These are phyloP conservation scores for Dissoconium aciculare DNA, from an alignment of 2,329 filamentous ascomycete species.

Conservation along the genomic window DNA sequence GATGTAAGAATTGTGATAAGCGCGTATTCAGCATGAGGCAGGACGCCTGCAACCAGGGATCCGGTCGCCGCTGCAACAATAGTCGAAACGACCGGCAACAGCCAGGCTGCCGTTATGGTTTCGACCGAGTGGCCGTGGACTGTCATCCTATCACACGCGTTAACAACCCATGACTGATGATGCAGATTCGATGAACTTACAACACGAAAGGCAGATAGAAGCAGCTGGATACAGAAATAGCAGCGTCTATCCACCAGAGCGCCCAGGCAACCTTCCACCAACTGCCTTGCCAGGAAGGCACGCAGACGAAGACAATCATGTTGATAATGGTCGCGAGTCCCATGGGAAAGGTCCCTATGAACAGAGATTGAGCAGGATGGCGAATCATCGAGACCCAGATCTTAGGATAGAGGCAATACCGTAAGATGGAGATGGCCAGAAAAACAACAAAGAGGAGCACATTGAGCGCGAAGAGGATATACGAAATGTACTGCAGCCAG, in stretches of 20 bases:
- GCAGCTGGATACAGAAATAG: conserved; percentile 27
- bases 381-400: conserved; percentile 52
- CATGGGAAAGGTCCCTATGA: conserved; percentile 36
- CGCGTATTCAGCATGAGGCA: conserved; percentile 40
- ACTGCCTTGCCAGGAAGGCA: conserved; percentile 27
- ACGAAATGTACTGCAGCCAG: conserved; percentile 46
- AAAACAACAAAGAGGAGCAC: conserved; percentile 33
- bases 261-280: conserved; percentile 33
- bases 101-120: conserved; percentile 46
- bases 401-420: conserved; percentile 50
- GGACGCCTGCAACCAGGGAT: conserved; percentile 43
- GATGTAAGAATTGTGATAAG: conserved; percentile 48
- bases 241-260: conserved; percentile 35
- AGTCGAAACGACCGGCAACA: conserved; percentile 51
- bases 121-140: conserved; percentile 31
- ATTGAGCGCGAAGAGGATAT: conserved; percentile 48
- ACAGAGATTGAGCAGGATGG: conserved; percentile 52
- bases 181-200: conserved; percentile 6
- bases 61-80: conserved; percentile 51
- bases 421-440: conserved; percentile 36
- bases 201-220: conserved; percentile 27
- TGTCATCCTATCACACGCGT: too few relatives aligned
- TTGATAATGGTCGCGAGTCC: conserved; percentile 20
- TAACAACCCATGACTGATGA: too few relatives aligned
- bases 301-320: conserved; percentile 18